Percentiles rank a stretch among this genome's conserved stretches.
Conservation (phyloP, 2,329 filamentous ascomycete species). For the Trichoderma hamatum region DNA sequence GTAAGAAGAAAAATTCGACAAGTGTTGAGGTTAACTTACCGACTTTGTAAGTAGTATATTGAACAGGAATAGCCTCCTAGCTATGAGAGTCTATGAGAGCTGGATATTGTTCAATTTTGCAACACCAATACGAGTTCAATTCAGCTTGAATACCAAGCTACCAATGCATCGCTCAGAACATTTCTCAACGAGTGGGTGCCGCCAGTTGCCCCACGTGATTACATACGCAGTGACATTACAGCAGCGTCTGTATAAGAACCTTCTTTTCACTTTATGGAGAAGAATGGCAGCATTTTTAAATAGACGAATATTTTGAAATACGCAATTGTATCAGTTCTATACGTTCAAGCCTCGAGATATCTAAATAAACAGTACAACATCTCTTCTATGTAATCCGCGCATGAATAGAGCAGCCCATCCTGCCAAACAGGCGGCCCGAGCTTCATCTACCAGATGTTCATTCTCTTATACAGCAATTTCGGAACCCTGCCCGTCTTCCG, state of each 20-base stretch:
- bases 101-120: not conserved
- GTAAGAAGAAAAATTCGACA: not conserved
- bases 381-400: not conserved
- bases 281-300: not conserved
- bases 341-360: not conserved
- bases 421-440: not conserved
- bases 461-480: not conserved
- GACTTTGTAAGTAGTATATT: not conserved
- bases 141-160: not conserved
- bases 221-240: not conserved
- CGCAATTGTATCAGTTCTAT: not conserved
- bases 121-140: not conserved
- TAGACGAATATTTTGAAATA: not conserved
- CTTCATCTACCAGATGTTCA: not conserved
- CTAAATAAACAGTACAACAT: not conserved
- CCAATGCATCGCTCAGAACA: not conserved
- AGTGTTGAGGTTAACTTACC: not conserved
- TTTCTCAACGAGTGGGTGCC: not conserved
- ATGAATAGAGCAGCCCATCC: not conserved
- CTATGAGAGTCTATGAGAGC: not conserved
- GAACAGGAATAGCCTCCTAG: not conserved
- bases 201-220: constrained; percentile 4
- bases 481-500: not conserved
- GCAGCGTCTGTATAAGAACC: not conserved
- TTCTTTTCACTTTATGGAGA: not conserved